These are phyloP conservation scores for Tricholoma sp. DNA, from an alignment of 768 basidiomycete species.

Conservation along the genomic window DNA sequence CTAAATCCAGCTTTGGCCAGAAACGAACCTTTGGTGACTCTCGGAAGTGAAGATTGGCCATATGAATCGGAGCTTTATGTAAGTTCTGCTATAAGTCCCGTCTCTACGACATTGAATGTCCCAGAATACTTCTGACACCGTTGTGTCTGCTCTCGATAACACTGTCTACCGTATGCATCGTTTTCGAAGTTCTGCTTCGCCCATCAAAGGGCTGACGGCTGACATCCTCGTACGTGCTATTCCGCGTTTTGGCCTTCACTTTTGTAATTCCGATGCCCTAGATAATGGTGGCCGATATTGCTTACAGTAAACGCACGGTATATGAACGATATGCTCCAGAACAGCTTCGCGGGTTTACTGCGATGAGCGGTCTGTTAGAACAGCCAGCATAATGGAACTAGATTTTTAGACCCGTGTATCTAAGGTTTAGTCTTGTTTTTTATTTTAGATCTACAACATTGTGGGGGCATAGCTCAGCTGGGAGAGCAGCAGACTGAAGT, in stretches of 20 bases:
- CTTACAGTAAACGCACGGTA: slow-evolving; percentile 42
- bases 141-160: slow-evolving; percentile 41
- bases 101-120: too few relatives aligned
- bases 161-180: slow-evolving; percentile 77
- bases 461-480: slow-evolving; percentile 6
- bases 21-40: slow-evolving; percentile 45
- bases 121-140: slow-evolving; percentile 55
- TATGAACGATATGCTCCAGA: slow-evolving; percentile 58
- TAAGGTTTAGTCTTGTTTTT: too few relatives aligned
- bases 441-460: too few relatives aligned
- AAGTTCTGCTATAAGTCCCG: slow-evolving; percentile 17
- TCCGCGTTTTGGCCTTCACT: background rate
- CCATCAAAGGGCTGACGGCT: slow-evolving; percentile 80
- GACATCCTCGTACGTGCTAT: slow-evolving; percentile 63
- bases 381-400: background rate
- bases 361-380: slow-evolving; percentile 8
- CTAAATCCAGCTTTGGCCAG: slow-evolving; percentile 53
- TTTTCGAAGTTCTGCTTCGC: slow-evolving; percentile 71
- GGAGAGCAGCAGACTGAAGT: slow-evolving; percentile 8
- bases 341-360: slow-evolving; percentile 33
- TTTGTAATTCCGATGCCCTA: slow-evolving; percentile 17
- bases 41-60: slow-evolving; percentile 72
- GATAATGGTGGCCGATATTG: slow-evolving; percentile 67
- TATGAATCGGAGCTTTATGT: slow-evolving; percentile 74
- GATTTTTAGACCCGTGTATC: background rate